Conservation (phyloP, 2,329 filamentous ascomycete genomes). For the Fusarium brevicatenulatum region DNA sequence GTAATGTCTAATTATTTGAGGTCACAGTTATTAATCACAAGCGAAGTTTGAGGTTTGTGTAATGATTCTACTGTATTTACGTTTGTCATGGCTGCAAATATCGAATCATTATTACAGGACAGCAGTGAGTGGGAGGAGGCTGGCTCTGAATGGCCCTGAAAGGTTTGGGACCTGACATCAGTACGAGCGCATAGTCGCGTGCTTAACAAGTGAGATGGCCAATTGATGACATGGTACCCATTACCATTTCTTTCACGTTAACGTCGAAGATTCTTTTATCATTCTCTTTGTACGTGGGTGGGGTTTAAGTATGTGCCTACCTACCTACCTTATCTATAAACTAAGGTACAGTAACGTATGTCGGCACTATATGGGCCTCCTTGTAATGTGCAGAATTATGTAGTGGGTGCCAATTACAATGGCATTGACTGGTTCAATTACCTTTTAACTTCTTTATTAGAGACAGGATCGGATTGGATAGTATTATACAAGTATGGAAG, state of each 20-base stretch:
- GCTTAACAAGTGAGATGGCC: constrained; percentile 7
- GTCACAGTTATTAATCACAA: constrained; percentile 2
- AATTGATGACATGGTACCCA: not conserved
- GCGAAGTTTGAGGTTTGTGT: constrained; percentile 1
- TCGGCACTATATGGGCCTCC: not conserved
- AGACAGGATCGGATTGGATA: not conserved
- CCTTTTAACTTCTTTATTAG: not conserved
- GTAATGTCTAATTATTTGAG: constrained; percentile 14
- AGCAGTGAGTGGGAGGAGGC: not conserved
- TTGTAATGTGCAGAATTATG: not conserved
- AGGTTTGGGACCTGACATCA: constrained; percentile 10
- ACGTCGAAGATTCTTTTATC: not conserved
- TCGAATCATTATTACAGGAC: not conserved
- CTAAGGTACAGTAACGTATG: not conserved
- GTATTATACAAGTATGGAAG: not conserved
- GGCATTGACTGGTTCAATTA: not conserved
- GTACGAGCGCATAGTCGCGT: constrained; percentile 23
- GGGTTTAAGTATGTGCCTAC: not conserved
- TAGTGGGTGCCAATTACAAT: not conserved
- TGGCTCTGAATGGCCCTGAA: not conserved
- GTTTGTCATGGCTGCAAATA: not conserved
- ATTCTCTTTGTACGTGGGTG: not conserved
- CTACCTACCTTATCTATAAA: not conserved
- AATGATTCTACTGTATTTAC: not conserved
- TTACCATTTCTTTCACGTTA: constrained; percentile 8